Evolutionary conservation across 2,329 filamentous ascomycete species (phyloP).

Genomic region (Metarhizium robertsii): DNA sequence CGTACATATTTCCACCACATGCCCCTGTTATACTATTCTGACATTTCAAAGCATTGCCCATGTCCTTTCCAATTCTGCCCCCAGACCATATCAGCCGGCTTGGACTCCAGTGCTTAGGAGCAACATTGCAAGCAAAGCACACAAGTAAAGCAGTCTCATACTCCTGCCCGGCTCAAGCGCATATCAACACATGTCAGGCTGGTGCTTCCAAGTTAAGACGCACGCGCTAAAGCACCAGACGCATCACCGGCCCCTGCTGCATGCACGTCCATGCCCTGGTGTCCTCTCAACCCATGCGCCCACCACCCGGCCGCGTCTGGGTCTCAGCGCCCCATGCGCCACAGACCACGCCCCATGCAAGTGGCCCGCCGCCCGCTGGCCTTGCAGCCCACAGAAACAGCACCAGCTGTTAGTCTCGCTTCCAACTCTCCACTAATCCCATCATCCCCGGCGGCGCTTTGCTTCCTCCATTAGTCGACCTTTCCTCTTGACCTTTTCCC

Average conservation of each 20-base stretch:
- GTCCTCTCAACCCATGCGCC: constrained; percentile 7
- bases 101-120: too few species aligned
- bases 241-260: constrained; percentile 11
- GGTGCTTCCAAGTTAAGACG: neutral
- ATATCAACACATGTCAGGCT: too few species aligned
- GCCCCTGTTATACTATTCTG: neutral
- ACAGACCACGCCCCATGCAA: neutral
- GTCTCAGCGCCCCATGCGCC: constrained; percentile 5
- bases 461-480: constrained; percentile 14
- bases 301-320: constrained; percentile 7
- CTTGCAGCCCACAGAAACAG: constrained; percentile 2
- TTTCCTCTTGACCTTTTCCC: constrained; percentile 17
- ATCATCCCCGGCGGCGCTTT: constrained; percentile 13
- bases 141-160: too few species aligned
- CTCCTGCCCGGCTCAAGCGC: too few species aligned
- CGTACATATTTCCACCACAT: neutral
- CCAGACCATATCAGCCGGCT: neutral
- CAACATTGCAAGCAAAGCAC: too few species aligned
- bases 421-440: constrained; percentile 14
- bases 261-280: constrained; percentile 5
- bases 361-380: constrained; percentile 1
- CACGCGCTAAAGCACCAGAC: neutral
- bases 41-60: neutral
- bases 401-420: constrained; percentile 8
- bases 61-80: neutral